Evolutionary conservation across 2,329 filamentous ascomycete species (phyloP).

Genomic region (Samsoniella hepiali): DNA sequence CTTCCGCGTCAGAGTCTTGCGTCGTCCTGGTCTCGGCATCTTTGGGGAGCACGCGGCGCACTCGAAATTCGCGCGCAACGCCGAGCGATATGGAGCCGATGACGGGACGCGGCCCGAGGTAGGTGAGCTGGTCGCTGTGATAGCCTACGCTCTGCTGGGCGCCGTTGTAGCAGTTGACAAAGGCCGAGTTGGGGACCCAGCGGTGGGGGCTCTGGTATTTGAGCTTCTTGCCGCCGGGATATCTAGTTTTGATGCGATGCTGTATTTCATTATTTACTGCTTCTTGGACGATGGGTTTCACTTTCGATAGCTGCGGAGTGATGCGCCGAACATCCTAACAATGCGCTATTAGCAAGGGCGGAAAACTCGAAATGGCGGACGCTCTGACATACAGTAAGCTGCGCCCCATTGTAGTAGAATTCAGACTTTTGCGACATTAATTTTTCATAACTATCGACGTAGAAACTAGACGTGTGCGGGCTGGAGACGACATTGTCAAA

Average conservation of each 20-base stretch:
- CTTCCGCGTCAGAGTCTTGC: constrained; percentile 61
- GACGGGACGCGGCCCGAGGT: constrained; percentile 80
- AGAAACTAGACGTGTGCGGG: constrained; percentile 81
- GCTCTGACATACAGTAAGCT: constrained; percentile 50
- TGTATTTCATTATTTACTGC: constrained; percentile 77
- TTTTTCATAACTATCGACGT: constrained; percentile 72
- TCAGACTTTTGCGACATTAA: constrained; percentile 67
- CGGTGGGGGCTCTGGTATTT: constrained; percentile 68
- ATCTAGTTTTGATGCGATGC: constrained; percentile 63
- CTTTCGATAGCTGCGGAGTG: constrained; percentile 68
- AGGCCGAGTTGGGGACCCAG: constrained; percentile 86
- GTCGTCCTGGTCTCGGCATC: constrained; percentile 41
- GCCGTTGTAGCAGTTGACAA: constrained; percentile 91
- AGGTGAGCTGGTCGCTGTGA: constrained; percentile 90
- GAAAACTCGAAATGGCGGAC: not conserved
- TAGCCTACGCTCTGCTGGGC: constrained; percentile 81
- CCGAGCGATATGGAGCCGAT: constrained; percentile 90
- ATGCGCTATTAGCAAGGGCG: not conserved
- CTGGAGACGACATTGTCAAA: constrained; percentile 85
- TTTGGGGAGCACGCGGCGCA: constrained; percentile 69
- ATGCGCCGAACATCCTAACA: constrained; percentile 68
- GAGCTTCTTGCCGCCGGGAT: constrained; percentile 69
- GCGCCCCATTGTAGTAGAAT: constrained; percentile 81
- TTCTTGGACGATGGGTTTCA: constrained; percentile 66
- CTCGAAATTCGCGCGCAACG: constrained; percentile 88